Base-by-base conservation (phyloP, 1,284 basidiomycete genomes). In the Cryptococcus sp. region DNA sequence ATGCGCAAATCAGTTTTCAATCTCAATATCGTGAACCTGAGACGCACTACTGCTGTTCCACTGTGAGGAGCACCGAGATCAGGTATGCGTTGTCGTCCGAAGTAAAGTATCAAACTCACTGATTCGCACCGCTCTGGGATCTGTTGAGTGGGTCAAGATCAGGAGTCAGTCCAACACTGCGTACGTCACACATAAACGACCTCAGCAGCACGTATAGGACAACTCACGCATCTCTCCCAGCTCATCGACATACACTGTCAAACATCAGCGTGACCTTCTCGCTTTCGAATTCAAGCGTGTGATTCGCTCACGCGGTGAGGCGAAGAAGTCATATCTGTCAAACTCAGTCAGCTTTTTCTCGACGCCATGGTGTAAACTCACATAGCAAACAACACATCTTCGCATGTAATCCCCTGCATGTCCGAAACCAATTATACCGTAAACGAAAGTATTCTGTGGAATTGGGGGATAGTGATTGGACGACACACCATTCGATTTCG, bases 1-100 rank as follows among this genome's bases (percentile, higher is more conserved):
- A 39, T 11, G 8, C 10, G 22, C 5, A 26, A 15, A 26, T 55
- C 43, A 52, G 50, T 5, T 1, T 22, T 16, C 4, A 5, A 23
- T 19, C 26, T 44, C 17, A 17, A 41, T 26, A 20, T 25, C 41
- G 6, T 29, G 13, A 40, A 29, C 13, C 34, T 6, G 19, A 25
- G 25, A 57, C 72, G 16, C 54, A 75, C 70, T 75, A 77, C 58
- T 77, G 75, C 57, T 77, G 75, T 58, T 77, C 75, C 75, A 77
- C 72, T 74, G 46, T 52, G 23, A 5, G 20, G 5, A n/a, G 26
- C 25, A 52, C 52, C 20, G n/a, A 56, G 54, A 43, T 17, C n/a
- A 48, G 26, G 16, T 16, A 16, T 13, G 13, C 4, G 13, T 10
- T 22, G 29, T 26, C 54, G 25, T 16, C 7, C 16, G n/a, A 19